Percentiles rank a stretch among this genome's conserved stretches.
These are phyloP conservation scores for Albatrellus ellisii DNA, from an alignment of 768 basidiomycete genomes.

Conservation along the genomic window DNA sequence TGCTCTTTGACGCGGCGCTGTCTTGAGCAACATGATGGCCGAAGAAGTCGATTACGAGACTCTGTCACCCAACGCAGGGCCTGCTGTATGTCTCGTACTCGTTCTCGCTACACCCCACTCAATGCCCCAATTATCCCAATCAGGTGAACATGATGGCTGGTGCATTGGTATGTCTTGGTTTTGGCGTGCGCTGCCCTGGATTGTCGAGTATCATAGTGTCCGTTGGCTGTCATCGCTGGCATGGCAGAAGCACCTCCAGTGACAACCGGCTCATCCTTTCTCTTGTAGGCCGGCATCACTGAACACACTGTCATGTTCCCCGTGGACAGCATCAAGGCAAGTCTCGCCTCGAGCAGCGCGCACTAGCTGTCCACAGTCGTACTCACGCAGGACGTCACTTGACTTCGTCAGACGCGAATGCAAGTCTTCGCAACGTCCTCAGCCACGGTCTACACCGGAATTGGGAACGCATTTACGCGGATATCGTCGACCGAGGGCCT, in stretches of 20 bases:
- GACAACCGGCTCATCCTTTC: slow-evolving; percentile 2
- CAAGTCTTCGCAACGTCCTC: slow-evolving; percentile 88
- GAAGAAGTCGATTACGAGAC: slow-evolving; percentile 54
- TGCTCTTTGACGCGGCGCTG: background rate
- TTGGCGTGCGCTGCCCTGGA: background rate
- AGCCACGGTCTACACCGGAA: slow-evolving; percentile 75
- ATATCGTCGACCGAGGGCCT: slow-evolving; percentile 93
- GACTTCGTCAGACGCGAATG: slow-evolving; percentile 77
- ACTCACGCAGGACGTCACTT: background rate
- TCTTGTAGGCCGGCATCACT: slow-evolving; percentile 82
- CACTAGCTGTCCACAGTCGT: background rate
- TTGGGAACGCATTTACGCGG: slow-evolving; percentile 81
- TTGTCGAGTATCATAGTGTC: background rate
- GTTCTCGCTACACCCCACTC: slow-evolving; percentile 5
- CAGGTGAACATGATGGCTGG: slow-evolving; percentile 97
- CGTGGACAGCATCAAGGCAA: slow-evolving; percentile 93
- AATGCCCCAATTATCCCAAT: background rate
- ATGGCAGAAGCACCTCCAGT: background rate
- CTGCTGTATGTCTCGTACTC: slow-evolving; percentile 38
- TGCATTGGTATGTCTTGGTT: slow-evolving; percentile 58
- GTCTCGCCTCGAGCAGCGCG: slow-evolving; percentile 15
- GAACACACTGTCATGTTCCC: slow-evolving; percentile 99
- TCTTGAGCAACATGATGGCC: slow-evolving; percentile 20
- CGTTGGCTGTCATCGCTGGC: background rate
- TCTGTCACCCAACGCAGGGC: slow-evolving; percentile 63